These are phyloP conservation scores for Tylopilus vinaceipallidus DNA, from an alignment of 768 basidiomycete species.

Conservation along the genomic window DNA sequence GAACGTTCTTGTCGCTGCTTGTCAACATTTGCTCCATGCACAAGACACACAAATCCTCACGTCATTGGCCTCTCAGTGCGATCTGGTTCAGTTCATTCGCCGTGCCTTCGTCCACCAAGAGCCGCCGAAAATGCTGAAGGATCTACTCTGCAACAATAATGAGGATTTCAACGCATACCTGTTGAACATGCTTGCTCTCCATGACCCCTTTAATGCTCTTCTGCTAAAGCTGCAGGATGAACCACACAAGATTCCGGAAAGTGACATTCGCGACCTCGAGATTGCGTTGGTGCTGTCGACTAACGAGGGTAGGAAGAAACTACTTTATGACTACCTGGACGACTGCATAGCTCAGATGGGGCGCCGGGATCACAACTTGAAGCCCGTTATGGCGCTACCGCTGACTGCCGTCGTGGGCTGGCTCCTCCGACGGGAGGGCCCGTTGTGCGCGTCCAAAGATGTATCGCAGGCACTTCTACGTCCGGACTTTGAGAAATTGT, in stretches of 20 bases:
- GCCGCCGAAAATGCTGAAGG: no score
- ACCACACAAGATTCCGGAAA: slow-evolving; percentile 1
- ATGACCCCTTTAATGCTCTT: no score
- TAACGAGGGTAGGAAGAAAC: neutral
- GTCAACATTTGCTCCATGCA: neutral
- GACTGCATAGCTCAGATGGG: neutral
- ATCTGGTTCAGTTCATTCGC: no score
- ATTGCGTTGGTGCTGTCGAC: slow-evolving; percentile 4
- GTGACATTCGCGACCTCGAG: slow-evolving; percentile 4
- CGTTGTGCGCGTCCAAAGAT: neutral
- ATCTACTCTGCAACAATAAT: no score
- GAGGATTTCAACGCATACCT: no score
- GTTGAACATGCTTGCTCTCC: no score
- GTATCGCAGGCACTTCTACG: neutral
- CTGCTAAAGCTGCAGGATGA: neutral
- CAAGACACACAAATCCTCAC: no score
- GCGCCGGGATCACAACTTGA: neutral
- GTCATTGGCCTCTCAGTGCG: no score
- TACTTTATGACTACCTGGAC: slow-evolving; percentile 4
- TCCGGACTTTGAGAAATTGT: neutral
- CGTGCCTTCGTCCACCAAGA: no score
- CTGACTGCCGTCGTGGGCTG: slow-evolving; percentile 1
- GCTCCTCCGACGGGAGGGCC: slow-evolving; percentile 8
- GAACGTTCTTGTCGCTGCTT: neutral
- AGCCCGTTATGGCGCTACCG: slow-evolving; percentile 3